phyloP scores from a whole-genome alignment of 495 filamentous ascomycete genomes.

The Penicillium canariense region DNA sequence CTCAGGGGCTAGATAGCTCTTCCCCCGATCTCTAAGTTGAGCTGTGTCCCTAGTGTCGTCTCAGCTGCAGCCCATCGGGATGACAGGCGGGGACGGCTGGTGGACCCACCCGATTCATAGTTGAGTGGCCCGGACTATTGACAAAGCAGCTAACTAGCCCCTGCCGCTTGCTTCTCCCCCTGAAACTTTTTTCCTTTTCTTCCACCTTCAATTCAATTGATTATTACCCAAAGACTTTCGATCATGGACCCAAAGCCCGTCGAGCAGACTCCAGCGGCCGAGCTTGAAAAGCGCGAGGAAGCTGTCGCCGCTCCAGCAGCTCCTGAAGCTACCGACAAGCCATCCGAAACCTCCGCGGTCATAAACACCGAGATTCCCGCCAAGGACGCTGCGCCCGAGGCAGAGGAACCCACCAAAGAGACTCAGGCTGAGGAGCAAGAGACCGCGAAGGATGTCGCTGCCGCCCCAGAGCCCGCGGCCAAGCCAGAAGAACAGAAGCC shows the following conservation, averaged over 20 bases:
- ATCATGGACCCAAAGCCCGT: conserved; percentile 28
- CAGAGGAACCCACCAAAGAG: conserved; percentile 5
- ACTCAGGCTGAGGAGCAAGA: conserved; percentile 12
- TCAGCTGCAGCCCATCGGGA: conserved; percentile 2
- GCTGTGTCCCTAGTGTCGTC: neutral
- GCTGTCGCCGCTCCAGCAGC: conserved; percentile 4
- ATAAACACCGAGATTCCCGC: conserved; percentile 15
- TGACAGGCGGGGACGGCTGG: conserved; percentile 14
- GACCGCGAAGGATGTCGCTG: conserved; percentile 10
- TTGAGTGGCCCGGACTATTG: conserved; percentile 17
- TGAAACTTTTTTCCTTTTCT: conserved; percentile 7
- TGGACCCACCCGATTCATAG: no score
- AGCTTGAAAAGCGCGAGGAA: conserved; percentile 15
- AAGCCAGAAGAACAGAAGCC: conserved; percentile 26
- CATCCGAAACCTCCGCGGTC: conserved; percentile 16
- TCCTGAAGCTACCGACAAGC: conserved; percentile 15
- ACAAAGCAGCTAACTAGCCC: conserved; percentile 20
- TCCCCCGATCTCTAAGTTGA: neutral
- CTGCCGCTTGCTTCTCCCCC: conserved; percentile 16
- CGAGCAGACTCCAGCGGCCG: conserved; percentile 16
- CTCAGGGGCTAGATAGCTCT: conserved; percentile 3
- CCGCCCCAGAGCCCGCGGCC: conserved; percentile 11
- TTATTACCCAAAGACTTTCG: conserved; percentile 1
- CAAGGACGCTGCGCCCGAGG: conserved; percentile 5
- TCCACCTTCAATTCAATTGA: neutral